A percentile compares a stretch with the other conserved stretches of the same genome.
Evolutionary conservation across 2,329 filamentous ascomycete species (phyloP).

Genomic region (Talaromyces verruculosus): DNA sequence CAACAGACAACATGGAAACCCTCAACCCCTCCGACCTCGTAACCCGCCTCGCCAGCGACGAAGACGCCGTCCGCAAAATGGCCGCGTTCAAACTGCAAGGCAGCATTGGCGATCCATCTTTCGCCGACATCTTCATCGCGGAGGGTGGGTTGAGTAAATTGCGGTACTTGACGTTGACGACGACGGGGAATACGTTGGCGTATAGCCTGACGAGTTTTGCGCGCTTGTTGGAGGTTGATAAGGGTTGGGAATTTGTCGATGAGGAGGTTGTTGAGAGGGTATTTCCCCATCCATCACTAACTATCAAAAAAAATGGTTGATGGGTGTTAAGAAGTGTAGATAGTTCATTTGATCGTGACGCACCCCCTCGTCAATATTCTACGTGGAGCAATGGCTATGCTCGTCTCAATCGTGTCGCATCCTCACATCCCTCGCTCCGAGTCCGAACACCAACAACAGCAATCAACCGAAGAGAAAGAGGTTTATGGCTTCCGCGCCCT

Average conservation of each 20-base stretch:
- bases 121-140: slow-evolving; percentile 93
- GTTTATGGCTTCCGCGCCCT: slow-evolving; percentile 86
- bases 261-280: slow-evolving; percentile 60
- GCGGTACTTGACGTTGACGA: slow-evolving; percentile 76
- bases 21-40: slow-evolving; percentile 59
- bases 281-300: slow-evolving; percentile 23
- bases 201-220: slow-evolving; percentile 90
- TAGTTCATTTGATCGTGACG: slow-evolving; percentile 89
- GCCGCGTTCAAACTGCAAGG: slow-evolving; percentile 97
- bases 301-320: too few relatives aligned
- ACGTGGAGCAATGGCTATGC: slow-evolving; percentile 91
- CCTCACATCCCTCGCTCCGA: slow-evolving; percentile 59
- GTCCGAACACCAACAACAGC: not conserved
- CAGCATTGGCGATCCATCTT: slow-evolving; percentile 92
- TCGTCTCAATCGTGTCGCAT: slow-evolving; percentile 88
- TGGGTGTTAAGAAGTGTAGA: slow-evolving; percentile 42
- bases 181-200: slow-evolving; percentile 89
- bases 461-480: slow-evolving; percentile 45
- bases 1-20: slow-evolving; percentile 50
- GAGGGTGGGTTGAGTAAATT: slow-evolving; percentile 81
- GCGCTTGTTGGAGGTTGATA: slow-evolving; percentile 87
- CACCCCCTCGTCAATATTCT: slow-evolving; percentile 97
- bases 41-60: slow-evolving; percentile 59
- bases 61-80: slow-evolving; percentile 96
- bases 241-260: slow-evolving; percentile 79